A percentile compares a stretch with the other conserved stretches of the same genome.
phyloP scores from a whole-genome alignment of 108 stramenopile genomes.

The Asterionellopsis glacialis region DNA sequence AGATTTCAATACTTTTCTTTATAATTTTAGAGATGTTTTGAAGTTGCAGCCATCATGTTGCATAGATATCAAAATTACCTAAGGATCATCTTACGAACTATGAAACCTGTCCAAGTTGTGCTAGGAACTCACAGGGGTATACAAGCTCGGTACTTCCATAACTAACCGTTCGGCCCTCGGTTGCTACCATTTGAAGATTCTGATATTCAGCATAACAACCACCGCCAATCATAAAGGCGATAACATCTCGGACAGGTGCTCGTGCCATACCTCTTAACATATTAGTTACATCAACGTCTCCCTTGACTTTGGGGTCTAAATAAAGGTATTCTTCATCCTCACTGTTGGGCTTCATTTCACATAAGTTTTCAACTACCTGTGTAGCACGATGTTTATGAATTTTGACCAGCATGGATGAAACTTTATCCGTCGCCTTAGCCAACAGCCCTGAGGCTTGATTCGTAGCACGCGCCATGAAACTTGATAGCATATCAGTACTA shows the following conservation, averaged over 20 bases:
- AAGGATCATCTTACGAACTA: slow-evolving; percentile 1
- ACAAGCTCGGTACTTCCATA: slow-evolving; percentile 95
- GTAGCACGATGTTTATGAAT: slow-evolving; percentile 87
- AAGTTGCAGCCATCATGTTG: too few relatives aligned
- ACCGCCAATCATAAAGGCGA: slow-evolving; percentile 95
- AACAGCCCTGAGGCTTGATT: slow-evolving; percentile 88
- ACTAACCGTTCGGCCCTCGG: slow-evolving; percentile 72
- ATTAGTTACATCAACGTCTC: slow-evolving; percentile 73
- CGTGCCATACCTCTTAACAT: slow-evolving; percentile 52
- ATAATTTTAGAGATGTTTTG: too few relatives aligned
- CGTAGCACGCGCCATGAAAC: slow-evolving; percentile 86
- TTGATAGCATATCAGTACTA: slow-evolving; percentile 49
- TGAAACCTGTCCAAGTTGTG: slow-evolving; percentile 69
- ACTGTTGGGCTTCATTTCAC: slow-evolving; percentile 81
- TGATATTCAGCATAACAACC: slow-evolving; percentile 98
- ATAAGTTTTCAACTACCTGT: slow-evolving; percentile 88
- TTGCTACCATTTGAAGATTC: slow-evolving; percentile 90
- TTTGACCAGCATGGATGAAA: slow-evolving; percentile 87
- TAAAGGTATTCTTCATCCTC: slow-evolving; percentile 95
- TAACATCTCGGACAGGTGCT: slow-evolving; percentile 76
- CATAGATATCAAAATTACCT: too few relatives aligned
- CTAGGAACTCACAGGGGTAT: slow-evolving; percentile 73
- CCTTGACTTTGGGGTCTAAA: slow-evolving; percentile 91
- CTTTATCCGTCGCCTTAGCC: slow-evolving; percentile 89
- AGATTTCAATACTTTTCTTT: too few relatives aligned